phyloP scores from a whole-genome alignment of 495 filamentous ascomycete genomes.

The Trichoderma gamsii region DNA sequence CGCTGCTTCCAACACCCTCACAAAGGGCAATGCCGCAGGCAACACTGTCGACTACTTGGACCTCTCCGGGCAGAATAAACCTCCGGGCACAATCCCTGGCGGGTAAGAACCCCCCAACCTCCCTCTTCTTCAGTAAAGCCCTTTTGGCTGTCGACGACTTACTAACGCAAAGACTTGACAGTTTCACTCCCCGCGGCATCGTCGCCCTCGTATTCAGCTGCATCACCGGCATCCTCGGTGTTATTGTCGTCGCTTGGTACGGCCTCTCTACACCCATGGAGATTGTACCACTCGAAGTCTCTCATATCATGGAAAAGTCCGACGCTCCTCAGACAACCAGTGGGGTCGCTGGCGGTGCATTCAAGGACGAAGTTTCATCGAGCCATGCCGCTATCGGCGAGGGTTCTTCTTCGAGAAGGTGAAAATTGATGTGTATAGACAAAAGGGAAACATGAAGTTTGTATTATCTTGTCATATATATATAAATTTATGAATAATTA shows the following conservation, averaged over 20 bases:
- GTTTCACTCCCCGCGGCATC: conserved; percentile 64
- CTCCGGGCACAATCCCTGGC: conserved; percentile 52
- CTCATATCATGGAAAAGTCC: neutral
- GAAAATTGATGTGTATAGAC: neutral
- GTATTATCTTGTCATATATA: neutral
- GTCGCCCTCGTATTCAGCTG: conserved; percentile 69
- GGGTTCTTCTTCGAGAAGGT: neutral
- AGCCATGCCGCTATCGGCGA: neutral
- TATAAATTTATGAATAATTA: neutral
- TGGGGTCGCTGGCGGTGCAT: neutral
- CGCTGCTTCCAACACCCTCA: conserved; percentile 39
- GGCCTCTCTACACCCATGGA: conserved; percentile 34
- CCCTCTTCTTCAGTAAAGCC: neutral
- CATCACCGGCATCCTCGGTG: conserved; percentile 64
- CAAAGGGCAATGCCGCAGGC: conserved; percentile 68
- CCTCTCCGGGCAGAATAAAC: conserved; percentile 53
- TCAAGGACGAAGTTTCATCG: neutral
- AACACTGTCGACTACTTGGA: conserved; percentile 60
- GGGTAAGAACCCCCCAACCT: conserved; percentile 39
- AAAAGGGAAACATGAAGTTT: neutral
- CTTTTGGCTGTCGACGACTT: neutral
- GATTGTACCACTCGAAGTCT: neutral
- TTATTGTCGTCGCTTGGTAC: conserved; percentile 64
- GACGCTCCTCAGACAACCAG: neutral
- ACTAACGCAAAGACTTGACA: conserved; percentile 19